Conservation (phyloP, 1,139 yeast species). For the Debaryomyces subglobosus region DNA sequence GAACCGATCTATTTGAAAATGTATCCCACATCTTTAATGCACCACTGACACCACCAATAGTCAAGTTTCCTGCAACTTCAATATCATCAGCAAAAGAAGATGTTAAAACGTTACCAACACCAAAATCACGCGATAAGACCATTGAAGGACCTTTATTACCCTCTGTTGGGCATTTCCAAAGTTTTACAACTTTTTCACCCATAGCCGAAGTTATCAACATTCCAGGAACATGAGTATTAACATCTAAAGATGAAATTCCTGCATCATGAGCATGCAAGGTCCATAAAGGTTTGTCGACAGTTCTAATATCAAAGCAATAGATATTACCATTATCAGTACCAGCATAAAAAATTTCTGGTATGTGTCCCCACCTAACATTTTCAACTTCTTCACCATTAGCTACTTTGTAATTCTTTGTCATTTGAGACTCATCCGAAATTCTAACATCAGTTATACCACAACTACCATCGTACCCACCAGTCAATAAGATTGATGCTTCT, state of each 20-base stretch:
- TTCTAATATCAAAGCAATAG: conserved; percentile 86
- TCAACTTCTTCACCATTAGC: conserved; percentile 80
- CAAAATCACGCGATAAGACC: conserved; percentile 91
- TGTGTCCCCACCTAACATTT: conserved; percentile 67
- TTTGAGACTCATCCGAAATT: conserved; percentile 59
- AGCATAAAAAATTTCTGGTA: conserved; percentile 71
- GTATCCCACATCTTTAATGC: conserved; percentile 92
- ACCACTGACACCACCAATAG: conserved; percentile 86
- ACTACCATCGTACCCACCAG: conserved; percentile 91
- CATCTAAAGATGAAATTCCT: conserved; percentile 81
- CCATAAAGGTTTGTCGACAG: conserved; percentile 77
- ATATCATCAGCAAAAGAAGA: conserved; percentile 84
- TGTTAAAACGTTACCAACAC: conserved; percentile 89
- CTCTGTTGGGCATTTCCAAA: conserved; percentile 73
- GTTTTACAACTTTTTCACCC: conserved; percentile 84
- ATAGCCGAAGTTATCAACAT: conserved; percentile 85
- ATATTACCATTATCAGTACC: conserved; percentile 94
- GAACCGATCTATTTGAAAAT: conserved; percentile 77
- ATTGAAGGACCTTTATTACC: conserved; percentile 70
- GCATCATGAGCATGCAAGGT: conserved; percentile 96
- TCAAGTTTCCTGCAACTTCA: conserved; percentile 82
- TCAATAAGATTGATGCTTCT: conserved; percentile 77
- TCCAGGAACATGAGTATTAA: conserved; percentile 70
- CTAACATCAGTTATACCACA: conserved; percentile 85
- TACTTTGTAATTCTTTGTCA: conserved; percentile 67